Evolutionary conservation across 2,329 filamentous ascomycete genomes (phyloP).

Genomic region (Cytospora schulzeri): DNA sequence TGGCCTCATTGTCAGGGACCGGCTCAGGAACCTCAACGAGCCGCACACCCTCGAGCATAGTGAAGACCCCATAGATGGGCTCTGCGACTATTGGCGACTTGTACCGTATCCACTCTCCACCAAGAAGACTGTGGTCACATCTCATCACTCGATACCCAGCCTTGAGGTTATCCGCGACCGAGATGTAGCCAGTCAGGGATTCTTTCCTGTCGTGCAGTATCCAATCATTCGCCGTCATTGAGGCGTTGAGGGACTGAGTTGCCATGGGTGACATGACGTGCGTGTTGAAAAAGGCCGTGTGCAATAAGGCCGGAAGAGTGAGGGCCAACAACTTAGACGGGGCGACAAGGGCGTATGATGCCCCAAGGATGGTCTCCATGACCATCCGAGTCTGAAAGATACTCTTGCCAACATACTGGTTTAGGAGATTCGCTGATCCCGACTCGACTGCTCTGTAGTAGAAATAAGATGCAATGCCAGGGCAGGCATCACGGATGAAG

Average conservation of each 20-base stretch:
- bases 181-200: conserved; percentile 89
- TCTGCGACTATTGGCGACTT: conserved; percentile 65
- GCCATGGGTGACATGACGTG: conserved; percentile 68
- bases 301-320: conserved; percentile 71
- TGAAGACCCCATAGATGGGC: conserved; percentile 94
- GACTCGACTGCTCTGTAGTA: conserved; percentile 60
- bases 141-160: conserved; percentile 79
- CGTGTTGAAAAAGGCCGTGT: conserved; percentile 71
- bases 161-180: conserved; percentile 76
- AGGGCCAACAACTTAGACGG: conserved; percentile 70
- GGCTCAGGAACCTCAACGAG: conserved; percentile 65
- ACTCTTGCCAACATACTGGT: conserved; percentile 59
- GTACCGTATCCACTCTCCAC: conserved; percentile 80
- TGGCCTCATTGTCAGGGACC: conserved; percentile 65
- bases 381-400: conserved; percentile 71
- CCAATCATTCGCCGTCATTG: conserved; percentile 68
- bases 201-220: conserved; percentile 79
- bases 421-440: conserved; percentile 43
- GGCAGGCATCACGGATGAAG: conserved; percentile 63
- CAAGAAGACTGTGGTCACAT: conserved; percentile 91
- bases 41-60: conserved; percentile 89
- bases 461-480: conserved; percentile 67
- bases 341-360: conserved; percentile 64
- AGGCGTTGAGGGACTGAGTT: conserved; percentile 64
- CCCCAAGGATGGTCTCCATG: conserved; percentile 68